Conservation (phyloP, 2,329 filamentous ascomycete genomes). For the Scorias spongiosa region DNA sequence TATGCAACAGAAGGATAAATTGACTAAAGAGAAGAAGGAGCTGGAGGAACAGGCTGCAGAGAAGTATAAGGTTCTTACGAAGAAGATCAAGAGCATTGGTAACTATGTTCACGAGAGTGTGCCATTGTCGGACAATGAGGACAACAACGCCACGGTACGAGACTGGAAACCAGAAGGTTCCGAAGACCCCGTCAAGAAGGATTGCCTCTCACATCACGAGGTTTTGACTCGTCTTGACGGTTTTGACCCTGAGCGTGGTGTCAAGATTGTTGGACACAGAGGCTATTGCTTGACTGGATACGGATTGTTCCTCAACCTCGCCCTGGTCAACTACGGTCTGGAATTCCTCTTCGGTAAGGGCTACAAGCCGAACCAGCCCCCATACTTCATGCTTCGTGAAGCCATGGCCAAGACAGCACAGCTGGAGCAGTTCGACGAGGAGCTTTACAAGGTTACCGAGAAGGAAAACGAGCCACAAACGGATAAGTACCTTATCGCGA, state of each 20-base stretch:
- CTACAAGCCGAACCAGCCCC: slow-evolving; percentile 46
- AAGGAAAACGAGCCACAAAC: slow-evolving; percentile 64
- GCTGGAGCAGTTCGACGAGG: slow-evolving; percentile 92
- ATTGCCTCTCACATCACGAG: slow-evolving; percentile 82
- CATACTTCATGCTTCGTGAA: slow-evolving; percentile 87
- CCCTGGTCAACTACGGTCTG: slow-evolving; percentile 86
- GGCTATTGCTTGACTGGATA: slow-evolving; percentile 86
- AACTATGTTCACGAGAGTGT: slow-evolving; percentile 87
- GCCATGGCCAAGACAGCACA: slow-evolving; percentile 98
- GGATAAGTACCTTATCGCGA: slow-evolving; percentile 74
- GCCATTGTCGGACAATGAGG: slow-evolving; percentile 67
- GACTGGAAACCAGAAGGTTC: slow-evolving; percentile 70
- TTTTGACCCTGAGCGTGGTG: slow-evolving; percentile 82
- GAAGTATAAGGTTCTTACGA: slow-evolving; percentile 59
- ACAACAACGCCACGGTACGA: slow-evolving; percentile 61
- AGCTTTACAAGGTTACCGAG: slow-evolving; percentile 86
- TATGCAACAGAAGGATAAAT: slow-evolving; percentile 57
- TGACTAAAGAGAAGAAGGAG: slow-evolving; percentile 71
- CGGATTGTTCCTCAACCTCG: slow-evolving; percentile 83
- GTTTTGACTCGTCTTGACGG: slow-evolving; percentile 77
- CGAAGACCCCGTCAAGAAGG: slow-evolving; percentile 52
- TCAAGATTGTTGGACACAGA: slow-evolving; percentile 86
- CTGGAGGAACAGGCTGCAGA: slow-evolving; percentile 57
- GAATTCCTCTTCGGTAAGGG: slow-evolving; percentile 73
- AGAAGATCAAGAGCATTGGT: slow-evolving; percentile 71